Percentiles rank a stretch among this genome's conserved stretches.
phyloP scores from a whole-genome alignment of 176 grass and related monocot genomes.

The Puya raimondii region DNA sequence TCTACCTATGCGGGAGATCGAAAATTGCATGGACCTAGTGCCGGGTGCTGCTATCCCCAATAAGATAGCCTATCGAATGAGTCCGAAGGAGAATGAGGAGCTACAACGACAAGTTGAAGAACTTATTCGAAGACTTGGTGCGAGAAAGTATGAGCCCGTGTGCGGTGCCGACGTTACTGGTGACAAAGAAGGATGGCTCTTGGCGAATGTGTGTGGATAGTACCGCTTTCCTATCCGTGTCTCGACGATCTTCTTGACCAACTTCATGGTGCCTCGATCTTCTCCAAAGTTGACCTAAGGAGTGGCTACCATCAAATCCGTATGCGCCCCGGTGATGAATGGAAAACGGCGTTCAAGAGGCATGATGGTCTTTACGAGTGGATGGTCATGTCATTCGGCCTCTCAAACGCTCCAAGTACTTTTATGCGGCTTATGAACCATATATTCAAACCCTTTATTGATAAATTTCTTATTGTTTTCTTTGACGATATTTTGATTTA shows the following conservation, averaged over 20 bases:
- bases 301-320: too few relatives aligned
- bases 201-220: too few relatives aligned
- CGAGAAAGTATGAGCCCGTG: too few relatives aligned
- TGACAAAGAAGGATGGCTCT: conserved; percentile 11
- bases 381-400: neutral
- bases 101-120: too few relatives aligned
- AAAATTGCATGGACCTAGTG: conserved; percentile 11
- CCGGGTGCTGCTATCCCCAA: neutral
- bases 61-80: conserved; percentile 3
- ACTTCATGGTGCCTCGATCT: too few relatives aligned
- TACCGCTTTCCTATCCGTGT: conserved; percentile 6
- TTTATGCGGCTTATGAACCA: conserved; percentile 21
- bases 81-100: too few relatives aligned
- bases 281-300: conserved; percentile 9
- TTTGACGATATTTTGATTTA: too few relatives aligned
- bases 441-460: too few relatives aligned
- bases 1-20: conserved; percentile 3
- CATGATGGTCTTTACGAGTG: conserved; percentile 6
- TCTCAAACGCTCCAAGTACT: conserved; percentile 5
- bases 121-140: too few relatives aligned
- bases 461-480: too few relatives aligned
- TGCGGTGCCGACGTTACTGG: neutral
- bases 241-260: conserved; percentile 4
- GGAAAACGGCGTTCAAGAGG: conserved; percentile 16
- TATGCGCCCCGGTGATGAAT: conserved; percentile 4